Evolutionary conservation across 768 basidiomycete genomes (phyloP).

Genomic region (Hemileccinum rubropunctum): DNA sequence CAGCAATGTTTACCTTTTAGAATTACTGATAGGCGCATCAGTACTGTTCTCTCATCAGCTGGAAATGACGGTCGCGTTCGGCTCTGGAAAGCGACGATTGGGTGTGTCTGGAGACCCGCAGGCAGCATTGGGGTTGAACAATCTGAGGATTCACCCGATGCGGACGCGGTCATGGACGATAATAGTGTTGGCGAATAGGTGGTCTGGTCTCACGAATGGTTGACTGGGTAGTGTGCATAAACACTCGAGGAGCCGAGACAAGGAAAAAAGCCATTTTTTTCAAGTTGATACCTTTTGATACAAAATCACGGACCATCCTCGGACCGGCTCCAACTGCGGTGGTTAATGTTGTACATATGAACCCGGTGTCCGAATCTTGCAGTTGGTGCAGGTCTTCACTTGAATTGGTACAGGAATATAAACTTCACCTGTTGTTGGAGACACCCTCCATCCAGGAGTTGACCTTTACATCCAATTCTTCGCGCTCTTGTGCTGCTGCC

Average conservation of each 20-base stretch:
- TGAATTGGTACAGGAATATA: no score
- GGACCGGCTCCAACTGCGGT: no score
- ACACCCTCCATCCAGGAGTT: no score
- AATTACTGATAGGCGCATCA: conserved; percentile 26
- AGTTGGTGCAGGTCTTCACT: no score
- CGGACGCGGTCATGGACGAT: conserved; percentile 46
- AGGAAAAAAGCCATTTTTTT: no score
- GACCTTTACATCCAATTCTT: no score
- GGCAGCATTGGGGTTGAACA: conserved; percentile 84
- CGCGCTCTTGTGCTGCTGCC: no score
- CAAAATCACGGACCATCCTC: not conserved
- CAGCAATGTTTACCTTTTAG: not conserved
- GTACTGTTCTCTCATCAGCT: conserved; percentile 78
- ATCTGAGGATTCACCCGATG: conserved; percentile 46
- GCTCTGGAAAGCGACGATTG: conserved; percentile 82
- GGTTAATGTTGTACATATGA: no score
- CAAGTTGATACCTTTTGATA: no score
- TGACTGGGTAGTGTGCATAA: not conserved
- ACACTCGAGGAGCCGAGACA: not conserved
- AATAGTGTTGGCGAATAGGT: conserved; percentile 33
- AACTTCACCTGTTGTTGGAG: no score
- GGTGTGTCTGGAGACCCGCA: conserved; percentile 81
- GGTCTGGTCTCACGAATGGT: not conserved
- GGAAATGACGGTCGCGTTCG: conserved; percentile 83
- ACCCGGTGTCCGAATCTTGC: no score